phyloP scores from a whole-genome alignment of 805 yeast genomes.

The Schwanniomyces occidentalis region DNA sequence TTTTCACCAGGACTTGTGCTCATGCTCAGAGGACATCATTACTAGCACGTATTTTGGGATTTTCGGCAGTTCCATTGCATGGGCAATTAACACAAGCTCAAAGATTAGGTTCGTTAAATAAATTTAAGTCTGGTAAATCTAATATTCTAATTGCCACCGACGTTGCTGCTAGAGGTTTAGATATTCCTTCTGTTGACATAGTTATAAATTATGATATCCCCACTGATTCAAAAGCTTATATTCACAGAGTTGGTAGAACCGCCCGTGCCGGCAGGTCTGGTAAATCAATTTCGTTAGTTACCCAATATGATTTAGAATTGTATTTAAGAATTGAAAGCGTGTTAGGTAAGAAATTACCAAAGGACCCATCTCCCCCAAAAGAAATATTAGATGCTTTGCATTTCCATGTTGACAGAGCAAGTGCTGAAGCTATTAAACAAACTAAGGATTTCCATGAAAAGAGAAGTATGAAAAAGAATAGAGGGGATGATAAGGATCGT shows the following conservation, averaged over 20 bases:
- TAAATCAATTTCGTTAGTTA: conserved; percentile 80
- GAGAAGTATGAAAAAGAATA: conserved; percentile 16
- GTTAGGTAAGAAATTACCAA: conserved; percentile 77
- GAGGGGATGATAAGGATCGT: conserved; percentile 38
- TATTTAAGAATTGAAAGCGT: conserved; percentile 88
- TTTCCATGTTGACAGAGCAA: conserved; percentile 87
- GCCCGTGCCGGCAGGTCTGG: conserved; percentile 94
- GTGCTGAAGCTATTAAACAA: conserved; percentile 82
- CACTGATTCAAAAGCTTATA: conserved; percentile 79
- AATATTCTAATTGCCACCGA: conserved; percentile 78
- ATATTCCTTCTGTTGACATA: conserved; percentile 76
- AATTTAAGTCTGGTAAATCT: conserved; percentile 72
- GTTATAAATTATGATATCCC: conserved; percentile 81
- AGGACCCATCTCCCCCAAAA: conserved; percentile 72
- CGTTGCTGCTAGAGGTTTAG: conserved; percentile 88
- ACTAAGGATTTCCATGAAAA: conserved; percentile 64
- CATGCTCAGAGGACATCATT: conserved; percentile 90
- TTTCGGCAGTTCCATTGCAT: conserved; percentile 88
- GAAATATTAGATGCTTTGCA: conserved; percentile 76
- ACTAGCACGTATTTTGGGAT: conserved; percentile 76
- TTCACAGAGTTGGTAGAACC: conserved; percentile 92
- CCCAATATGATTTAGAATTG: conserved; percentile 92
- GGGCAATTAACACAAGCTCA: conserved; percentile 89
- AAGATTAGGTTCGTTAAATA: conserved; percentile 77
- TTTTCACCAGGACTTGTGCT: conserved; percentile 93